These are phyloP conservation scores for Chaetothyriales sp. DNA, from an alignment of 2,329 filamentous ascomycete species.

Conservation along the genomic window DNA sequence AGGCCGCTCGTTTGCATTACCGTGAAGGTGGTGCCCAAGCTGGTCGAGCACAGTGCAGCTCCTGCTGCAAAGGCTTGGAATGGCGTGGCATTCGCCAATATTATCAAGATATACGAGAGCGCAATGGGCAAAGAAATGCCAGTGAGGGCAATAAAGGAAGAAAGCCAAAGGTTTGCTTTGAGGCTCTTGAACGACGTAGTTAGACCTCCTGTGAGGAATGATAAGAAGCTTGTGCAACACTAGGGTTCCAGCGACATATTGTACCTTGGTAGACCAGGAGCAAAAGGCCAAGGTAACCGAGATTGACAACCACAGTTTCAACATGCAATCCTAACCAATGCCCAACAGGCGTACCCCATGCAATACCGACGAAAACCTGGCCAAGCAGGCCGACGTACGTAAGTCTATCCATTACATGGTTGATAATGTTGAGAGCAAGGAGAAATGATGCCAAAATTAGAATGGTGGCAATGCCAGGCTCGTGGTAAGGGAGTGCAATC, in stretches of 20 bases:
- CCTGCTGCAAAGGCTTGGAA: conserved; percentile 59
- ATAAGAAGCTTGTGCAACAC: background rate
- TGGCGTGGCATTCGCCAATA: conserved; percentile 36
- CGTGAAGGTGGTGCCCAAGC: conserved; percentile 57
- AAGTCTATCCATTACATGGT: conserved; percentile 43
- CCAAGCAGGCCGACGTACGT: conserved; percentile 60
- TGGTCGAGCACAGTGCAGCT: conserved; percentile 60
- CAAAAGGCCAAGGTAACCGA: conserved; percentile 63
- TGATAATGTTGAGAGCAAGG: conserved; percentile 46
- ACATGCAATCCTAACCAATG: conserved; percentile 42
- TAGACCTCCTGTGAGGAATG: conserved; percentile 33
- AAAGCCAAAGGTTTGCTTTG: conserved; percentile 47
- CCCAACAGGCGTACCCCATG: conserved; percentile 54
- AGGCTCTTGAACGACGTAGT: conserved; percentile 42
- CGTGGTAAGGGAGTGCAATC: conserved; percentile 39
- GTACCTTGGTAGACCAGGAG: conserved; percentile 53
- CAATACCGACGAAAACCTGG: conserved; percentile 56
- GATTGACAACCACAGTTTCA: conserved; percentile 45
- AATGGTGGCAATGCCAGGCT: conserved; percentile 47
- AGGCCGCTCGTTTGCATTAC: conserved; percentile 49
- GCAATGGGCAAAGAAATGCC: conserved; percentile 52
- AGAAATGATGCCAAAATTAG: conserved; percentile 50
- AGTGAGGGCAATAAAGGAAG: conserved; percentile 48
- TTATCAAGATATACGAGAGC: conserved; percentile 48
- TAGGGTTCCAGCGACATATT: background rate